A percentile compares a stretch with the other conserved stretches of the same genome.
Conservation (phyloP, 805 yeast genomes). For the Candida oleophila region DNA sequence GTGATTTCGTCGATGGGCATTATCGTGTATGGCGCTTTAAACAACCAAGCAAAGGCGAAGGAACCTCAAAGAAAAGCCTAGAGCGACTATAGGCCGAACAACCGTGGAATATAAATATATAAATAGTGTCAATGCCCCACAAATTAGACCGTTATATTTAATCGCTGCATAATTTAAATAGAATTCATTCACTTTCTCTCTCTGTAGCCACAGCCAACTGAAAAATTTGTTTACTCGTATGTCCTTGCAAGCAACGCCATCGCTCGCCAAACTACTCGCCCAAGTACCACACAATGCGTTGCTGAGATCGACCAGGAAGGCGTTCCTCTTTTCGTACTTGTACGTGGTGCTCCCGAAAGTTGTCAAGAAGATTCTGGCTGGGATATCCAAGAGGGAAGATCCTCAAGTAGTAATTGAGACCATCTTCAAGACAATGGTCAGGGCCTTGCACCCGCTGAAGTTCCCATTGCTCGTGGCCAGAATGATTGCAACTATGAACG, state of each 20-base stretch:
- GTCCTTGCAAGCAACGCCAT: not conserved
- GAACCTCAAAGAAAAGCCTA: not conserved
- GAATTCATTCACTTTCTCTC: too few species aligned
- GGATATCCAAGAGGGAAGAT: slow-evolving; percentile 8
- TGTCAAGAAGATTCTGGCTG: slow-evolving; percentile 9
- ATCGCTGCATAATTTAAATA: too few species aligned
- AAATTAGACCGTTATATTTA: too few species aligned
- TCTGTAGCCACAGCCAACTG: too few species aligned
- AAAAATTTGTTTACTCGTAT: too few species aligned
- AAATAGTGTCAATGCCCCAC: not conserved
- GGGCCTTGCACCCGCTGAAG: slow-evolving; percentile 19
- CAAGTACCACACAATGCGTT: not conserved
- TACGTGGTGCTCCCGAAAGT: slow-evolving; percentile 25
- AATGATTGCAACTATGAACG: slow-evolving; percentile 22
- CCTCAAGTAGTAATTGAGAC: slow-evolving; percentile 7
- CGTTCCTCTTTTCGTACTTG: slow-evolving; percentile 25
- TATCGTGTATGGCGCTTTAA: not conserved
- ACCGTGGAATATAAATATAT: too few species aligned
- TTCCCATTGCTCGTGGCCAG: slow-evolving; percentile 27
- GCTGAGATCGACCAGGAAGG: slow-evolving; percentile 11
- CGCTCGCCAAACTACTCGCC: not conserved
- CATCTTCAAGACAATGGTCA: slow-evolving; percentile 12
- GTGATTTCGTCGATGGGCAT: not conserved
- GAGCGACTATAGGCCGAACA: not conserved
- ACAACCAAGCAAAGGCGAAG: not conserved